A percentile compares a stretch with the other conserved stretches of the same genome.
Conservation (phyloP, 2,329 filamentous ascomycete genomes). For the Sphaerulina populicola region DNA sequence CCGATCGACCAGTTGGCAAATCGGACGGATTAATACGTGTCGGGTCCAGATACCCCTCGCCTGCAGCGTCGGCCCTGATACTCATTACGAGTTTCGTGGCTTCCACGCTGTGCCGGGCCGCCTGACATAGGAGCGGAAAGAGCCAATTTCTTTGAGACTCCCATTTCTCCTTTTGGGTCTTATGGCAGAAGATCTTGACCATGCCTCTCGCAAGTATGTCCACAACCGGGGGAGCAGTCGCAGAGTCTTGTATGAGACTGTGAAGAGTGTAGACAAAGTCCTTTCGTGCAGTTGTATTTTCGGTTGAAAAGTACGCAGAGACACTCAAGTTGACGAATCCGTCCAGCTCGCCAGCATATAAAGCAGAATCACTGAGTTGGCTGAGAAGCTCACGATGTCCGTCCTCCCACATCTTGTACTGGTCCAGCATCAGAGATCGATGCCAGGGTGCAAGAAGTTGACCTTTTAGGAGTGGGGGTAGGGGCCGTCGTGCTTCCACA, state of each 20-base stretch:
- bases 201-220: slow-evolving; percentile 20
- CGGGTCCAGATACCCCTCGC: slow-evolving; percentile 18
- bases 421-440: slow-evolving; percentile 19
- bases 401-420: slow-evolving; percentile 18
- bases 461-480: slow-evolving; percentile 14
- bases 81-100: slow-evolving; percentile 17
- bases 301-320: slow-evolving; percentile 19
- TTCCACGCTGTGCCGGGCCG: slow-evolving; percentile 18
- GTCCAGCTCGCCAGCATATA: slow-evolving; percentile 18
- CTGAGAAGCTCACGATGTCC: slow-evolving; percentile 15
- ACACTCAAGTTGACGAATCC: slow-evolving; percentile 19
- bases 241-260: slow-evolving; percentile 10
- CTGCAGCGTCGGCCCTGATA: slow-evolving; percentile 20
- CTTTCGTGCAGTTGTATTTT: slow-evolving; percentile 11
- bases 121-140: slow-evolving; percentile 19
- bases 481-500: slow-evolving; percentile 18
- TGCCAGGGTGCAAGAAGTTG: slow-evolving; percentile 21
- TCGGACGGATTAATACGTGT: neutral
- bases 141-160: slow-evolving; percentile 22
- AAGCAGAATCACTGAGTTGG: slow-evolving; percentile 16
- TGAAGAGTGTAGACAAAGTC: slow-evolving; percentile 19
- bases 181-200: slow-evolving; percentile 20
- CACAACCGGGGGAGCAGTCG: slow-evolving; percentile 10
- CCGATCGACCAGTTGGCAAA: slow-evolving; percentile 1
- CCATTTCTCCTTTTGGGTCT: slow-evolving; percentile 23